Evolutionary conservation across 768 basidiomycete genomes (phyloP).

Genomic region (Mycena metata): DNA sequence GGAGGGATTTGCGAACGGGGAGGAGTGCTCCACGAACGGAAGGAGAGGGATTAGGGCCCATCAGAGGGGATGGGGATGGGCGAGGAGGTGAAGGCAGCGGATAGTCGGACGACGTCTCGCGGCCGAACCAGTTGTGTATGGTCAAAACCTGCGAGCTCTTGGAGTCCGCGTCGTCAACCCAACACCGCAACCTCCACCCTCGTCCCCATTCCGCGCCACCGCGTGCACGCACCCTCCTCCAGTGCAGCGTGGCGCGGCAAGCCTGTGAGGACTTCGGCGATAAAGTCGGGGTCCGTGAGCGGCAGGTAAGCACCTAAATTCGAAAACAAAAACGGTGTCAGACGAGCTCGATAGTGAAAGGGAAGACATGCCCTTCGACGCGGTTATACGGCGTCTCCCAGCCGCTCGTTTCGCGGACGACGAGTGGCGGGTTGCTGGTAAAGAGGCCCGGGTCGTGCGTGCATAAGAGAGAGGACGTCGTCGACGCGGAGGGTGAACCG

Average conservation of each 20-base stretch:
- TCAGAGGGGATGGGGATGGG: conserved; percentile 75
- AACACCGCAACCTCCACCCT: conserved; percentile 67
- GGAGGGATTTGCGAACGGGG: conserved; percentile 65
- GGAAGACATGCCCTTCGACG: conserved; percentile 71
- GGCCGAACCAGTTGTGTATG: conserved; percentile 32
- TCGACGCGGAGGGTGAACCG: conserved; percentile 97
- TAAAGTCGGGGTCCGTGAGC: conserved; percentile 88
- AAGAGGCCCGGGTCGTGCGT: conserved; percentile 92
- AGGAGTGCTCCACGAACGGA: conserved; percentile 60
- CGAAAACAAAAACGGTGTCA: background rate
- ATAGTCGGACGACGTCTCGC: conserved; percentile 11
- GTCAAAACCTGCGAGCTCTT: conserved; percentile 27
- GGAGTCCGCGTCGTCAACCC: conserved; percentile 4
- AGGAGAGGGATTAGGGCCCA: conserved; percentile 59
- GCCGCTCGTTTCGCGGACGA: conserved; percentile 87
- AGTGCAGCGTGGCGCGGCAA: conserved; percentile 72
- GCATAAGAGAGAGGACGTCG: conserved; percentile 92
- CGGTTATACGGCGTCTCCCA: conserved; percentile 92
- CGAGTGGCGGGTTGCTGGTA: conserved; percentile 63
- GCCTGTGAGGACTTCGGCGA: conserved; percentile 77
- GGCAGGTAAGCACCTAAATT: conserved; percentile 81
- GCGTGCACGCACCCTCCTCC: conserved; percentile 75
- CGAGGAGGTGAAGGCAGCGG: conserved; percentile 52
- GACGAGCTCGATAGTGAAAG: background rate
- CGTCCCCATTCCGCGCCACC: conserved; percentile 88